Base-by-base conservation (phyloP, 345 rosid genomes). In the Eucalyptus regnans region DNA sequence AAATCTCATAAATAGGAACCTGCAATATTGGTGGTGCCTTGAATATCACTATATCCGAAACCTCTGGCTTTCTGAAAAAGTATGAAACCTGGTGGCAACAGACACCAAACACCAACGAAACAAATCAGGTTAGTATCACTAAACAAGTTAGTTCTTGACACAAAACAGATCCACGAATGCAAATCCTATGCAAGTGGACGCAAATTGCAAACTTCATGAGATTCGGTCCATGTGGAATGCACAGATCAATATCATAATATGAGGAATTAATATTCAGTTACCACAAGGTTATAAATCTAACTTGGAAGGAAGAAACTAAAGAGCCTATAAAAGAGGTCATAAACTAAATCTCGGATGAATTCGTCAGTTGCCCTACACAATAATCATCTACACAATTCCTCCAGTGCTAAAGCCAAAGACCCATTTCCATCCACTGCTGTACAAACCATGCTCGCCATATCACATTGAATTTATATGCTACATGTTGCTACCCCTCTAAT, bases 41-140 rank as follows among this genome's bases (percentile, higher is more conserved):
- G 90, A 96, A 96, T 89, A 96, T 94, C 85, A 96, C 99, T 25
- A 95, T 96, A 89, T 97, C 99, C 4, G 95, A 94, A 88, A 96
- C 98, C 90, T 95, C 96, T 22, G 99, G 99, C 91, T 94, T 92
- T 88, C 96, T 95, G 93, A 97, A 97, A 48, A 94, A 12, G 88
- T 96, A 97, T 7, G 99, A 96, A 86, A 96, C 97, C 99, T 96
- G 91, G 58, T 86, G 62, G 66, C 79, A 52, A 49, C 46, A 80
- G 16, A 48, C 31, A 60, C 9, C 50, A 31, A 60, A 31, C n/a
- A 87, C 60, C 81, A 12, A 66, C n/a, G 22, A 48, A 62, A 50
- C 54, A 87, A 58, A 87, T 44, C 43, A 71, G 44, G 20, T 62
- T 22, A 62, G 54, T 23, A 44, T 48, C 33, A 3, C 33, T 25